Percentiles rank a stretch among this genome's conserved stretches.
Evolutionary conservation across 352 stramenopile species (phyloP).

Genomic region (Phytophthora megakarya): DNA sequence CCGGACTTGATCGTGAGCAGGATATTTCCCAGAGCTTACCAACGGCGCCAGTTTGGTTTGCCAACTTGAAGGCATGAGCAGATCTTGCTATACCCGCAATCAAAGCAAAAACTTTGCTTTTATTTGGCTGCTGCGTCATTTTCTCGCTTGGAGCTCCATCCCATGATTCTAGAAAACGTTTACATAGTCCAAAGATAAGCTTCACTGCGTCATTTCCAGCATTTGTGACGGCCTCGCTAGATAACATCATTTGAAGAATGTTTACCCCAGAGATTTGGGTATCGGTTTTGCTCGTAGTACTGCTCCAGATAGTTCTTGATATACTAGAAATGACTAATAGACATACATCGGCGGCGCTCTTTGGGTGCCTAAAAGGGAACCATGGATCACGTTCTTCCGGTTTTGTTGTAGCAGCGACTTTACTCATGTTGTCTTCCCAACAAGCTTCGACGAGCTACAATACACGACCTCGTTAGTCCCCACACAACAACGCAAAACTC

Average conservation of each 20-base stretch:
- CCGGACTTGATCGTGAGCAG: background rate
- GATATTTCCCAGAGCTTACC: conserved; percentile 12
- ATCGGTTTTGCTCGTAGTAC: background rate
- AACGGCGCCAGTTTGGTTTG: conserved; percentile 14
- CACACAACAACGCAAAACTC: background rate
- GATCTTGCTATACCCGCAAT: background rate
- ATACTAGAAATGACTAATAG: conserved; percentile 35
- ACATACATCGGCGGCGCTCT: conserved; percentile 7
- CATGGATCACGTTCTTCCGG: conserved; percentile 30
- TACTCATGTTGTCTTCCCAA: conserved; percentile 2
- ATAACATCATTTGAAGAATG: conserved; percentile 22
- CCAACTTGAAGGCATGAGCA: conserved; percentile 9
- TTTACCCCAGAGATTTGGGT: background rate
- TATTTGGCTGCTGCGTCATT: background rate
- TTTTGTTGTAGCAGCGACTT: background rate
- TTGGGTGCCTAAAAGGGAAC: conserved; percentile 54
- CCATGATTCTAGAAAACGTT: conserved; percentile 6
- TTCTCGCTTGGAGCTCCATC: background rate
- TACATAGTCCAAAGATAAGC: conserved; percentile 20
- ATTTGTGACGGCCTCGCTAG: conserved; percentile 9
- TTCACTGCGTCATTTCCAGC: background rate
- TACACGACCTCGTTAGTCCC: background rate
- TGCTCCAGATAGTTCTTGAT: background rate
- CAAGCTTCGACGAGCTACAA: conserved; percentile 19
- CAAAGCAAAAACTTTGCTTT: conserved; percentile 3